Conservation (phyloP, 306 rosid genomes). For the Senna tora region DNA sequence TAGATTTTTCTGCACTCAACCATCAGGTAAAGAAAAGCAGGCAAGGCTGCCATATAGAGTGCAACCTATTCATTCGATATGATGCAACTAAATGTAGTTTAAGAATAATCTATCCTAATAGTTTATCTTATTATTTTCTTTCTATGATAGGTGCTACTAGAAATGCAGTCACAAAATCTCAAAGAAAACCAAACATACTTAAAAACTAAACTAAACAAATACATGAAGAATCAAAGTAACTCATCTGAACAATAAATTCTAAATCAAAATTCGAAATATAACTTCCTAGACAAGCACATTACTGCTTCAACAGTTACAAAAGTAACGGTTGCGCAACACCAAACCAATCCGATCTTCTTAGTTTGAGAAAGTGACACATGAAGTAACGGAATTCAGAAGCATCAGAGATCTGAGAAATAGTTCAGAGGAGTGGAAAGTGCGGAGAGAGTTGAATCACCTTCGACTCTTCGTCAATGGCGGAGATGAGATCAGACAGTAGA, state of each 20-base stretch:
- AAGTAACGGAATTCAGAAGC: not conserved
- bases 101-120: too few relatives aligned
- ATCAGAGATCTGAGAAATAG: conserved; percentile 19
- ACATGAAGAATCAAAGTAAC: not conserved
- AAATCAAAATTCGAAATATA: conserved; percentile 3
- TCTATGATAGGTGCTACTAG: too few relatives aligned
- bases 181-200: conserved; percentile 27
- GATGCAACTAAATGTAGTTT: conserved; percentile 28
- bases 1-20: not conserved
- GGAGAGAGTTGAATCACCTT: conserved; percentile 56
- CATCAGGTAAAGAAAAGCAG: not conserved
- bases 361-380: not conserved
- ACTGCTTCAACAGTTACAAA: not conserved
- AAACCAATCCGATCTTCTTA: not conserved
- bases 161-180: not conserved
- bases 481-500: conserved; percentile 97
- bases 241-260: conserved; percentile 24
- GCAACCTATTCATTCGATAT: not conserved
- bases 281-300: not conserved
- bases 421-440: not conserved
- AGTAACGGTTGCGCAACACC: not conserved
- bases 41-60: not conserved
- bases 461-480: conserved; percentile 82
- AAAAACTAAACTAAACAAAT: not conserved
- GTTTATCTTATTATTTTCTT: too few relatives aligned